Percentiles rank a stretch among this genome's conserved stretches.
Evolutionary conservation across 306 rosid genomes (phyloP).

Genomic region (Glycine latifolia): DNA sequence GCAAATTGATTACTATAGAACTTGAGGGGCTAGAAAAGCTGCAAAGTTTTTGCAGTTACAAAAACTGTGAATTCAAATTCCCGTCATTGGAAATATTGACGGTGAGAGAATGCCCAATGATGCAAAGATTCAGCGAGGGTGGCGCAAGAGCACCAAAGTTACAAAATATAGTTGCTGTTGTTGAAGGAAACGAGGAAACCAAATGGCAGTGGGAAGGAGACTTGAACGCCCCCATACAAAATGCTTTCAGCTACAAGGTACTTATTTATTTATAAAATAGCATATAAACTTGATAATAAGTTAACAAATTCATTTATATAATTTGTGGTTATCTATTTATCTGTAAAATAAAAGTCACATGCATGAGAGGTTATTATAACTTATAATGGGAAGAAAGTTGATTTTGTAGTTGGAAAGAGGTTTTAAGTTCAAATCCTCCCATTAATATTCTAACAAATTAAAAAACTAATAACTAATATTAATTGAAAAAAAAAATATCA

Average conservation of each 20-base stretch:
- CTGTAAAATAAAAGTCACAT: no score
- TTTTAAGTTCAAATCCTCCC: no score
- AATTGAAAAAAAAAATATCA: no score
- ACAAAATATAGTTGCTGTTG: not conserved
- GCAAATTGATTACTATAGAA: slow-evolving; percentile 29
- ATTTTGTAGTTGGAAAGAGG: no score
- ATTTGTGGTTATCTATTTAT: no score
- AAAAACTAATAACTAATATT: no score
- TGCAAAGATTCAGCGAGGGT: not conserved
- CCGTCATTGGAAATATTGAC: slow-evolving; percentile 29
- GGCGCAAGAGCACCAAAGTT: not conserved
- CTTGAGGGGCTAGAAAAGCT: not conserved
- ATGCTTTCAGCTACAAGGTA: slow-evolving; percentile 33
- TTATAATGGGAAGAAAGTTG: no score
- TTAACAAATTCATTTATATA: no score
- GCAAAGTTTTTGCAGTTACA: slow-evolving; percentile 8
- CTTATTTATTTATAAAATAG: not conserved
- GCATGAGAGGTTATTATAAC: no score
- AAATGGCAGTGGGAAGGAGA: slow-evolving; percentile 34
- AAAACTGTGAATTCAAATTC: not conserved
- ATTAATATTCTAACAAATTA: no score
- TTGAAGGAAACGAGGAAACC: not conserved
- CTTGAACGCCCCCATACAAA: slow-evolving; percentile 31
- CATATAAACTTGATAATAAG: no score
- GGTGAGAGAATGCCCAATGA: not conserved